Evolutionary conservation across 2,329 filamentous ascomycete genomes (phyloP).

Genomic region (Albophoma yamanashiensis): DNA sequence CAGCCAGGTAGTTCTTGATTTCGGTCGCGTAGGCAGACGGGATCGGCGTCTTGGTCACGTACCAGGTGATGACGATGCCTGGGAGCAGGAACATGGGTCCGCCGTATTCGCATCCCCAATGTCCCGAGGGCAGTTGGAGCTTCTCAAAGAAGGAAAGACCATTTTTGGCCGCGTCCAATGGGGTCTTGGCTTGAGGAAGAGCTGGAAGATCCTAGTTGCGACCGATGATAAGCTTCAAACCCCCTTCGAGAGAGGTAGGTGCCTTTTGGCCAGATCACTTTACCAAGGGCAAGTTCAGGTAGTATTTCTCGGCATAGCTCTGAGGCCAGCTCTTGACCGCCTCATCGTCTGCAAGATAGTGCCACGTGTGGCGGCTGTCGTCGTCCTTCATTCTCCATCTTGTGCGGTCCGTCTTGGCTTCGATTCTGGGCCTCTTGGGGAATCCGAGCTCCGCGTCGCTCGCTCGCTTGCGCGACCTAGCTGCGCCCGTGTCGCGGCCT

Average conservation of each 20-base stretch:
- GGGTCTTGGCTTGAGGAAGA: conserved; percentile 58
- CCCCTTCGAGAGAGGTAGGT: background rate
- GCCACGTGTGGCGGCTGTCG: conserved; percentile 82
- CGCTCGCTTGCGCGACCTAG: conserved; percentile 31
- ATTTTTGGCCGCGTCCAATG: conserved; percentile 71
- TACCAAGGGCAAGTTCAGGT: conserved; percentile 70
- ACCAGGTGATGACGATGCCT: conserved; percentile 75
- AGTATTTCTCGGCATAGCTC: conserved; percentile 80
- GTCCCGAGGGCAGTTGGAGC: conserved; percentile 76
- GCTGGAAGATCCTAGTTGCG: conserved; percentile 56
- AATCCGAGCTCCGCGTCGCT: conserved; percentile 25
- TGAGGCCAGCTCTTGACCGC: conserved; percentile 73
- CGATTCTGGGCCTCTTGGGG: conserved; percentile 36
- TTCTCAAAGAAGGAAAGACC: conserved; percentile 81
- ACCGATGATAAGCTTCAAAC: background rate
- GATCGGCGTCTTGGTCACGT: conserved; percentile 81
- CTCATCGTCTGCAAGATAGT: conserved; percentile 70
- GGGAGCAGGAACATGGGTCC: conserved; percentile 94
- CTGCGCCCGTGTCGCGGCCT: conserved; percentile 15
- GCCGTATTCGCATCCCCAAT: conserved; percentile 97
- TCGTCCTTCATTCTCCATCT: conserved; percentile 82
- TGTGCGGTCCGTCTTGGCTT: conserved; percentile 61
- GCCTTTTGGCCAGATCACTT: background rate
- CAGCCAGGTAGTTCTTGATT: conserved; percentile 86
- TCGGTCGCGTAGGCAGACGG: conserved; percentile 70